phyloP scores from a whole-genome alignment of 2,329 filamentous ascomycete genomes.

The Diaporthe vaccinii region DNA sequence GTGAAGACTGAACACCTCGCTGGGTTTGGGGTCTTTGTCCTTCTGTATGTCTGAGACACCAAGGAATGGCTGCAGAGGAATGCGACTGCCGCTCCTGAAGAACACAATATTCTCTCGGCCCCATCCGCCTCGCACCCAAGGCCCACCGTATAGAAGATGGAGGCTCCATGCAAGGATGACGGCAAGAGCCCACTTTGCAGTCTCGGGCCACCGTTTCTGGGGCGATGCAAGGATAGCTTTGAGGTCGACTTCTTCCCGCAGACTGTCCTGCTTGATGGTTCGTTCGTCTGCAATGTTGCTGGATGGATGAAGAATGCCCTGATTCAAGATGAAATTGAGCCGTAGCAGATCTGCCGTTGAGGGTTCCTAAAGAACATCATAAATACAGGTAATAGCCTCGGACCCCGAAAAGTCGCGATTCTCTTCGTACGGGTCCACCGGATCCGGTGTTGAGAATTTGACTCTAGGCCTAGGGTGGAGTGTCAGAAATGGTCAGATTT shows the following conservation, averaged over 20 bases:
- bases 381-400: background rate
- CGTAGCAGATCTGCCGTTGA: background rate
- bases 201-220: background rate
- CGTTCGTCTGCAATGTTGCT: background rate
- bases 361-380: background rate
- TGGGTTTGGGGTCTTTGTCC: too few relatives aligned
- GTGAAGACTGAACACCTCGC: background rate
- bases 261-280: background rate
- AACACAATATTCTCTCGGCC: background rate
- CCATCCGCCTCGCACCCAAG: background rate
- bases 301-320: background rate
- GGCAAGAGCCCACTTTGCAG: background rate
- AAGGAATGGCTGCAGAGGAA: background rate
- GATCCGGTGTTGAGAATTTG: background rate
- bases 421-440: background rate
- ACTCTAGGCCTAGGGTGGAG: background rate
- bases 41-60: background rate
- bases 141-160: background rate
- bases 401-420: background rate
- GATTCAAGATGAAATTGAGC: background rate
- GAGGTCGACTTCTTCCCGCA: background rate
- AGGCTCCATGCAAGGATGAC: constrained; percentile 4
- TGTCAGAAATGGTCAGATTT: background rate
- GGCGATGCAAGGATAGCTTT: background rate
- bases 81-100: background rate